These are phyloP conservation scores for Strigomonas galati DNA, from an alignment of 208 protist genomes.

Conservation along the genomic window DNA sequence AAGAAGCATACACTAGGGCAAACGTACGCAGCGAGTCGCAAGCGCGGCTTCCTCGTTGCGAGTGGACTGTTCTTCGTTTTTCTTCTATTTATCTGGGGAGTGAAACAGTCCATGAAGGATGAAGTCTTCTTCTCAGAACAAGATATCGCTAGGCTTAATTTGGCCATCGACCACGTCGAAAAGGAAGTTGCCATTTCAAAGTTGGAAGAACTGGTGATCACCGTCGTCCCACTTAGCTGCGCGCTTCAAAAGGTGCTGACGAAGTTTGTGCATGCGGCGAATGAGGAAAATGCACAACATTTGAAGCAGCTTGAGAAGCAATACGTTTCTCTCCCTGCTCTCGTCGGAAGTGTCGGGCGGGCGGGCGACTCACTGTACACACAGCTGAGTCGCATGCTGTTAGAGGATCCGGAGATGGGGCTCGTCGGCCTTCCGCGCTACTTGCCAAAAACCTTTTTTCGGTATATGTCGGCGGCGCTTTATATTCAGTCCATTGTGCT, in stretches of 20 bases:
- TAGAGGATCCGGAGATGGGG: conserved; percentile 17
- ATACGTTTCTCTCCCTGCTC: not conserved
- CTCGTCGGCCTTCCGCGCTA: conserved; percentile 23
- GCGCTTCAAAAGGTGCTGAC: conserved; percentile 21
- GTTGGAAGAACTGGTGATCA: conserved; percentile 21
- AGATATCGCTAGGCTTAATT: conserved; percentile 18
- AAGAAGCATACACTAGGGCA: not conserved
- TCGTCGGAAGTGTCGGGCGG: conserved; percentile 6
- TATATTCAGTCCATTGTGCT: conserved; percentile 42
- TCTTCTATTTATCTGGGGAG: not conserved
- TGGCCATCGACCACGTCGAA: conserved; percentile 16
- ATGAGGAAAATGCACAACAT: conserved; percentile 16
- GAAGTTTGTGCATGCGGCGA: conserved; percentile 15
- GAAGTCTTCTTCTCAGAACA: conserved; percentile 15
- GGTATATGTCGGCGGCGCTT: conserved; percentile 23
- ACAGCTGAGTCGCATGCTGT: conserved; percentile 34
- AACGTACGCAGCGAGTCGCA: not conserved
- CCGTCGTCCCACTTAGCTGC: conserved; percentile 16
- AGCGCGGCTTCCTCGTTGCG: conserved; percentile 16
- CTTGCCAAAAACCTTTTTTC: conserved; percentile 27
- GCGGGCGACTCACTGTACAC: conserved; percentile 33
- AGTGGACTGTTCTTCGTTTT: conserved; percentile 10
- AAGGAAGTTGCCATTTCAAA: conserved; percentile 18
- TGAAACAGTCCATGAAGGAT: not conserved
- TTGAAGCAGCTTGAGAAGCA: conserved; percentile 14